Conservation (phyloP, 2,329 filamentous ascomycete species). For the Bipolaris sorokiniana region DNA sequence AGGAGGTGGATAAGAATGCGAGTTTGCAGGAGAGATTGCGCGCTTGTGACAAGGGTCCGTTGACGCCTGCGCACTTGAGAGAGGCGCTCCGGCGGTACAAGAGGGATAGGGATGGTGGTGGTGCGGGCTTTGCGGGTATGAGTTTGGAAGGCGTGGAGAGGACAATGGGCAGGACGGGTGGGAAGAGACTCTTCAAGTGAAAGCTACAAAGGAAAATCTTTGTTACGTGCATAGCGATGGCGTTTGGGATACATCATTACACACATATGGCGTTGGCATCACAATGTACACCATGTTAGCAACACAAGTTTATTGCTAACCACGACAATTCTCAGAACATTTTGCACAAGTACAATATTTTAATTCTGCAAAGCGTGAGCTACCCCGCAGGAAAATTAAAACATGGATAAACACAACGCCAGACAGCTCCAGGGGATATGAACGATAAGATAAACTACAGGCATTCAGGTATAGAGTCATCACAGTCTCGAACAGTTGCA, state of each 20-base stretch:
- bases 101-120: constrained; percentile 66
- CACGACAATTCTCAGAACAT: neutral
- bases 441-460: neutral
- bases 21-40: constrained; percentile 37
- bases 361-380: neutral
- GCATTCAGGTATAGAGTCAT: neutral
- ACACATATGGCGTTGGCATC: neutral
- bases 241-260: constrained; percentile 11
- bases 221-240: constrained; percentile 19
- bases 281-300: neutral
- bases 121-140: constrained; percentile 58
- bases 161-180: constrained; percentile 53
- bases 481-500: neutral
- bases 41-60: constrained; percentile 57
- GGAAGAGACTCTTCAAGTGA: constrained; percentile 54
- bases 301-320: neutral
- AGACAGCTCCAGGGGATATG: too few relatives aligned
- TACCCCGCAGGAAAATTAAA: too few relatives aligned
- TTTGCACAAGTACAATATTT: neutral
- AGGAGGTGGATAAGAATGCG: constrained; percentile 34
- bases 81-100: constrained; percentile 75
- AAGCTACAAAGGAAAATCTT: neutral
- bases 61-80: constrained; percentile 75
- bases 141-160: constrained; percentile 57
- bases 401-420: too few relatives aligned